Evolutionary conservation across 495 filamentous ascomycete species (phyloP).

Genomic region (Penicillium tannophilum): DNA sequence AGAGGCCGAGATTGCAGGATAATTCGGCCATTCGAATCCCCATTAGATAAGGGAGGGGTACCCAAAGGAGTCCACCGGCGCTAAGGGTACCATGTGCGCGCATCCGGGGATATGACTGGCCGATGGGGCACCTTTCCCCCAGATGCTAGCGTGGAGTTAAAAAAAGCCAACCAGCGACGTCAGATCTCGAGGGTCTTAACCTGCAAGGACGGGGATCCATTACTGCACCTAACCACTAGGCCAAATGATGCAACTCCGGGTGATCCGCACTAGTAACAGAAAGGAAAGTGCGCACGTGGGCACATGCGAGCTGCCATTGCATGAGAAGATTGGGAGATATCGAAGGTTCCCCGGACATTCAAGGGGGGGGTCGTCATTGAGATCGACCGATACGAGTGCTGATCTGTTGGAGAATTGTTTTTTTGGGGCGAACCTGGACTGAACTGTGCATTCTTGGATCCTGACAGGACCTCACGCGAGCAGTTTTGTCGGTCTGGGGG

Average conservation of each 20-base stretch:
- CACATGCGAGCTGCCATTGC: background rate
- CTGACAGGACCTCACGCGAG: slow-evolving; percentile 3
- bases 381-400: background rate
- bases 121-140: slow-evolving; percentile 3
- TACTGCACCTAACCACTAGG: too few species aligned
- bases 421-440: background rate
- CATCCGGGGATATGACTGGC: slow-evolving; percentile 12
- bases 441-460: background rate
- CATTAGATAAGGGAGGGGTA: background rate
- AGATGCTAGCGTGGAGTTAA: slow-evolving; percentile 14
- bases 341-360: background rate
- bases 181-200: slow-evolving; percentile 5
- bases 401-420: background rate
- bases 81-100: slow-evolving; percentile 10
- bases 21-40: background rate
- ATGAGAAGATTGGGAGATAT: background rate
- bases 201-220: too few species aligned
- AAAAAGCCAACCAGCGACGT: slow-evolving; percentile 6
- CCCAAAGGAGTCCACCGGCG: background rate
- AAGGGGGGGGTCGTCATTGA: background rate
- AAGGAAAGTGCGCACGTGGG: slow-evolving; percentile 6
- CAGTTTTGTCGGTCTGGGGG: background rate
- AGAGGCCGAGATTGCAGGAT: background rate
- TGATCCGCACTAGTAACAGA: slow-evolving; percentile 3
- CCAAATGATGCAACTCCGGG: background rate